Base-by-base conservation (phyloP, 2,329 filamentous ascomycete genomes). In the Epichloe scottii region DNA sequence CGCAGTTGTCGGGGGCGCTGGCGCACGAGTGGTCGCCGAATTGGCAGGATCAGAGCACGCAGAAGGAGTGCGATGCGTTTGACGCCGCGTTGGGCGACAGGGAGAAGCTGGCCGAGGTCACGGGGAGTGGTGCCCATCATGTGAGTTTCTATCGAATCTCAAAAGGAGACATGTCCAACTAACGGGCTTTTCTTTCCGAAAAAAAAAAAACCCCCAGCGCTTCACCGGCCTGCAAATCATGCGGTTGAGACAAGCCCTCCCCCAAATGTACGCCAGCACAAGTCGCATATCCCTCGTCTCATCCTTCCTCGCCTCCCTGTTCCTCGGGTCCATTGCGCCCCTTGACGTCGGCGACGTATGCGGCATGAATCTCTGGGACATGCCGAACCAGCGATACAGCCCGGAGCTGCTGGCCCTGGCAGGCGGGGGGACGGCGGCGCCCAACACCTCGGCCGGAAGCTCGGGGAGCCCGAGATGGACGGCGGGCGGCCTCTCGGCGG, bases 221-320 rank as follows among this genome's bases (percentile, higher is more conserved):
- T 98, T 98, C 72, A 97, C 91, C 26, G 93, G 93, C n/a, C 87
- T 89, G 3, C 93, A 98, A 68, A 97, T 98, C 60, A 79, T 96
- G 68, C 81, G 90, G 12, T 89, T 96, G 66, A 84, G 85, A 58
- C 78, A 81, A 51, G 87, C 87, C 57, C 79, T 90, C 57, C 88
- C 91, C 1, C 78, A 86, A 4, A 84, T 89, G 58, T 97, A 97
- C 68, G 75, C 78, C 54, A 78, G 81, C 33, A 95, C 93, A 0
- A 76, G 82, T 11, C 82, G 89, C 51, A 95, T 98, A 63, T 94
- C 89, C 2, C 84, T 97, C 44, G 90, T 96, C 14, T 97, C 91
- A 0, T 96, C 91, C 0, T 98, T 95, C 74, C 76, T 97, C 48
- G 90, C 91, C 2, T 96, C 91, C 0, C 68, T 97, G 15, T 86